Evolutionary conservation across 169 alveolate genomes (phyloP), one percentile per base, ranked within the genome.

Genomic region (Plasmodium malariae): DNA sequence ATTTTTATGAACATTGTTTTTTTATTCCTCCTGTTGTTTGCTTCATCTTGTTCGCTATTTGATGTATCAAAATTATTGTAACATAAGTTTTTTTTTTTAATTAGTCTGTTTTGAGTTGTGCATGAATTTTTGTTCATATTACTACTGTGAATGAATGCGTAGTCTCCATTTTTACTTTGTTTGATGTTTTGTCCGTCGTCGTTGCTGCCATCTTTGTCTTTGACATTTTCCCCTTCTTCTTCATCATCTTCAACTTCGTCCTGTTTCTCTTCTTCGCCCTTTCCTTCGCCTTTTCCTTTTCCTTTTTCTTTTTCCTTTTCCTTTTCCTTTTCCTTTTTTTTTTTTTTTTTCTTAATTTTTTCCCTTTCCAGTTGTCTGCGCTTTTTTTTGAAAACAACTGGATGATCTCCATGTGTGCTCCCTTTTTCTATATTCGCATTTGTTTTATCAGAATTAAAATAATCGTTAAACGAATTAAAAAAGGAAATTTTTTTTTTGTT

Each of bases 401-500:
- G 65, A 3, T n/a, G 26, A 55, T n/a, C 19, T 2, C 17, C 14
- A 54, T n/a, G 2, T 26, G 21, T 14, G 21, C 12, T 1, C 19
- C 43, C 26, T 7, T 34, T 65, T 45, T 28, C 2, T 19, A 21
- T 32, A 19, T 12, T 78, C 45, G n/a, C 59, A 54, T 21, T 36
- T 34, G 63, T 43, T 40, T 68, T 40, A 68, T 37, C 59, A 30
- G 7, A 7, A 3, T 28, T 49, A 55, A 78, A 78, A 63, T 68
- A 49, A 68, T 78, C 89, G 24, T 43, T 19, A 54, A 78, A 78
- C 26, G 34, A 63, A 65, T 26, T 65, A 37, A 78, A 78, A 40
- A 78, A 78, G 3, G 45, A 63, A 21, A 63, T 63, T 32, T 78
- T 76, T 76, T 69, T 69, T 49, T 76, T 76, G 6, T 26, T 54